Evolutionary conservation across 2,329 filamentous ascomycete genomes (phyloP).

Genomic region (Thyridium curvatum): DNA sequence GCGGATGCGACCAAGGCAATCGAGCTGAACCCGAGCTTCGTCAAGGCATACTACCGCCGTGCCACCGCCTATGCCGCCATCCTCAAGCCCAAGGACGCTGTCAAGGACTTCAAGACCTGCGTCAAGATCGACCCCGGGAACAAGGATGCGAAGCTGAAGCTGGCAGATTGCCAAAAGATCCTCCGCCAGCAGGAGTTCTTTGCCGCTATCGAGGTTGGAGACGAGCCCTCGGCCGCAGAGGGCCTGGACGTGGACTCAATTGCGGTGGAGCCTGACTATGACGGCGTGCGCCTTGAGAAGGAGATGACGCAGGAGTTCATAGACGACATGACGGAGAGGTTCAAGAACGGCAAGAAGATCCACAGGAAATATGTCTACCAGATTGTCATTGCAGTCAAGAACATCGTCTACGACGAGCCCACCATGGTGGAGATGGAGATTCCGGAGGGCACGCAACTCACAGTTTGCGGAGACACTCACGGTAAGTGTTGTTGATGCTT

Average conservation of each 20-base stretch:
- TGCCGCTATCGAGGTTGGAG: conserved; percentile 87
- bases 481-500: conserved; percentile 40
- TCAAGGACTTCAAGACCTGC: conserved; percentile 88
- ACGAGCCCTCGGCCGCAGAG: conserved; percentile 87
- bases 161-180: conserved; percentile 90
- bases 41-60: conserved; percentile 95
- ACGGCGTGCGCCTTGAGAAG: conserved; percentile 70
- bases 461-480: conserved; percentile 95
- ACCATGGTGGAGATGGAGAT: conserved; percentile 96
- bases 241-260: conserved; percentile 86
- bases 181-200: conserved; percentile 90
- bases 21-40: conserved; percentile 78
- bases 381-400: conserved; percentile 84
- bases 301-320: conserved; percentile 97
- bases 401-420: conserved; percentile 84
- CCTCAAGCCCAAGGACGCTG: conserved; percentile 77
- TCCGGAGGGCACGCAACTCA: conserved; percentile 70
- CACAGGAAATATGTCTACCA: conserved; percentile 97
- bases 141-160: conserved; percentile 84
- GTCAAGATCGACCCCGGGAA: conserved; percentile 81
- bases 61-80: conserved; percentile 90
- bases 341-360: conserved; percentile 93
- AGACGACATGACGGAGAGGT: conserved; percentile 92
- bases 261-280: conserved; percentile 74
- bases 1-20: conserved; percentile 86